phyloP scores from a whole-genome alignment of 805 yeast species.

The Ogataea polymorpha region DNA sequence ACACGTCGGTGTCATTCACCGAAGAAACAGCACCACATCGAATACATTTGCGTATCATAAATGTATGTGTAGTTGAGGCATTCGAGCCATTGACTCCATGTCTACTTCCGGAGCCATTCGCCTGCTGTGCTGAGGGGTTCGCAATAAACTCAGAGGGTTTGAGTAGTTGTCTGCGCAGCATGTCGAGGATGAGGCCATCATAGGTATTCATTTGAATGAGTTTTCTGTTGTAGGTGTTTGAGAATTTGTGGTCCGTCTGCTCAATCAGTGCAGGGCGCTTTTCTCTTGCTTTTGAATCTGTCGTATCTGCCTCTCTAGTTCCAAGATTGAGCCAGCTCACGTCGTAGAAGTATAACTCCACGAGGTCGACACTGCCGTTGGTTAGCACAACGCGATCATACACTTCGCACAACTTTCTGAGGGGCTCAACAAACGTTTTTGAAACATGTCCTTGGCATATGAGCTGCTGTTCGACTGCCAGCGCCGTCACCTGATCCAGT shows the following conservation, averaged over 20 bases:
- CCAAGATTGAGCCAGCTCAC: slow-evolving; percentile 58
- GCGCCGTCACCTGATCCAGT: slow-evolving; percentile 38
- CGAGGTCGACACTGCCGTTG: slow-evolving; percentile 44
- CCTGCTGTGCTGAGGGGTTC: not conserved
- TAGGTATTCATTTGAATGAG: slow-evolving; percentile 21
- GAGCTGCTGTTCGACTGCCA: slow-evolving; percentile 57
- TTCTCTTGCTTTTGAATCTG: not conserved
- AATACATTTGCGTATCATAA: slow-evolving; percentile 31
- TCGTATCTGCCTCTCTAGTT: slow-evolving; percentile 14
- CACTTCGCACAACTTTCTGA: slow-evolving; percentile 44
- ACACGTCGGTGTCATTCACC: slow-evolving; percentile 31
- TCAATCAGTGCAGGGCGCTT: slow-evolving; percentile 5
- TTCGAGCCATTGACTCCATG: slow-evolving; percentile 3
- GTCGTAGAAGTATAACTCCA: slow-evolving; percentile 60
- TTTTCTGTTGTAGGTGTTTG: slow-evolving; percentile 15
- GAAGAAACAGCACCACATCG: slow-evolving; percentile 36
- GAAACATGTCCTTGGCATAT: slow-evolving; percentile 63
- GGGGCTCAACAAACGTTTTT: slow-evolving; percentile 33
- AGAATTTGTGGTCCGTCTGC: slow-evolving; percentile 24
- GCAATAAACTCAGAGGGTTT: slow-evolving; percentile 26
- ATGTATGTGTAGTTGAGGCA: slow-evolving; percentile 8
- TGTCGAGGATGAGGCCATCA: slow-evolving; percentile 32
- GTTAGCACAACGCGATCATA: slow-evolving; percentile 39
- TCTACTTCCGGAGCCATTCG: slow-evolving; percentile 7
- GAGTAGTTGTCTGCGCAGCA: slow-evolving; percentile 31